A percentile compares a stretch with the other conserved stretches of the same genome.
Conservation (phyloP, 192 early-diverging fungal species). For the Backusella morwellensis region DNA sequence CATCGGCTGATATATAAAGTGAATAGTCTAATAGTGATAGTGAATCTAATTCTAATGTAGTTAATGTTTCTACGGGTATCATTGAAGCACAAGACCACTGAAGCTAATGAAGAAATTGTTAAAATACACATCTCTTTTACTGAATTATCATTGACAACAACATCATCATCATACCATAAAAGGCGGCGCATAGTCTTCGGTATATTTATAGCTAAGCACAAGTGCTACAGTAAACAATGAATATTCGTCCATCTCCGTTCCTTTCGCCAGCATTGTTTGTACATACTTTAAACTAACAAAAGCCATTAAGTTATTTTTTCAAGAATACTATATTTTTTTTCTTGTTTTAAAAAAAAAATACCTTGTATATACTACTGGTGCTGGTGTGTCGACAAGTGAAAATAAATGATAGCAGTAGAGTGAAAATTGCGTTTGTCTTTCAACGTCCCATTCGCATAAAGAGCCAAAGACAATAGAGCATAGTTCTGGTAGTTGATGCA, state of each 20-base stretch:
- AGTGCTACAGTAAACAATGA: conserved; percentile 4
- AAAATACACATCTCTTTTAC: neutral
- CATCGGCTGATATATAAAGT: conserved; percentile 1
- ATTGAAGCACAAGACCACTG: neutral
- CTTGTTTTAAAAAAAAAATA: neutral
- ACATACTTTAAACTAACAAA: conserved; percentile 3
- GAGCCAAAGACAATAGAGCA: neutral
- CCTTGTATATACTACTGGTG: neutral
- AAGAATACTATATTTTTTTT: neutral
- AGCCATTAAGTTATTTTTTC: neutral
- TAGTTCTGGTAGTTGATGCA: conserved; percentile 1
- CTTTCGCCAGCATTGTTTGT: conserved; percentile 1
- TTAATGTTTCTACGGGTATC: conserved; percentile 1
- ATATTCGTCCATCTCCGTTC: conserved; percentile 6
- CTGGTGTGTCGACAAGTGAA: neutral
- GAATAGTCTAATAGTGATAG: conserved; percentile 4
- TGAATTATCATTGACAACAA: neutral
- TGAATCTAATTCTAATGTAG: neutral
- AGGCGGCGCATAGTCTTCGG: conserved; percentile 3
- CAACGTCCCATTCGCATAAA: neutral
- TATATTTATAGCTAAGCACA: conserved; percentile 6
- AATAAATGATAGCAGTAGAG: neutral
- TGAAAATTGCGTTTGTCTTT: neutral
- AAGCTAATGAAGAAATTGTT: neutral
- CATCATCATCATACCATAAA: neutral